Percentiles rank a stretch among this genome's conserved stretches.
phyloP scores from a whole-genome alignment of 192 early-diverging fungal species.

The Spizellomyces punctatus region DNA sequence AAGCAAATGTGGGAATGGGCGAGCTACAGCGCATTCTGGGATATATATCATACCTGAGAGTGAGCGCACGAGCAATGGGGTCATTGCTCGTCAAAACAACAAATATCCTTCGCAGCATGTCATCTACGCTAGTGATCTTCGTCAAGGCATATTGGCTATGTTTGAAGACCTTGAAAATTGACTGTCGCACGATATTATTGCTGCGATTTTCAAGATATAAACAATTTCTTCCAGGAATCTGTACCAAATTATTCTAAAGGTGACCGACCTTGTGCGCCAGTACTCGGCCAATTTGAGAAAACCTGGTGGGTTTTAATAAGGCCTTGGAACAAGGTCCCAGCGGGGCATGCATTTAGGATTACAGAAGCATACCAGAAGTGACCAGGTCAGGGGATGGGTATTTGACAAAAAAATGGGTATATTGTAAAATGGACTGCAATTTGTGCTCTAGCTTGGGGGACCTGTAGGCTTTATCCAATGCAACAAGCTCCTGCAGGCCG shows the following conservation, averaged over 20 bases:
- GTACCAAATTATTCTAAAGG: too few relatives aligned
- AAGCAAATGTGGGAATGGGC: too few relatives aligned
- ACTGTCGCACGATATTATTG: conserved; percentile 26
- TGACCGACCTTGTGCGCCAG: conserved; percentile 28
- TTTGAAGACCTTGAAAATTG: conserved; percentile 27
- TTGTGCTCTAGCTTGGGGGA: conserved; percentile 13
- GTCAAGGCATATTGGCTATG: conserved; percentile 10
- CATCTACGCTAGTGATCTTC: conserved; percentile 13
- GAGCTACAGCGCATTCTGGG: neutral
- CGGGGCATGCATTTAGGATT: too few relatives aligned
- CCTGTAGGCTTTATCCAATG: conserved; percentile 22
- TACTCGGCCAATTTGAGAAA: conserved; percentile 33
- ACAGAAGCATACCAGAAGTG: conserved; percentile 9
- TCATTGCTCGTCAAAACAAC: conserved; percentile 34
- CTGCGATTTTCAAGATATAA: neutral
- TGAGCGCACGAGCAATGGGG: conserved; percentile 22
- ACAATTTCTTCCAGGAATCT: neutral
- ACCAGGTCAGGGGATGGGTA: conserved; percentile 9
- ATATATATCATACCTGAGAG: conserved; percentile 14
- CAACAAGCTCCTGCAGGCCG: conserved; percentile 29
- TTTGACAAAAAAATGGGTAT: conserved; percentile 13
- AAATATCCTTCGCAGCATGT: conserved; percentile 16
- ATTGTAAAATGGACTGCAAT: conserved; percentile 15
- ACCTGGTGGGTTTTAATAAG: conserved; percentile 1
- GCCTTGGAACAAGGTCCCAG: neutral